These are phyloP conservation scores for Castanea mollissima DNA, from an alignment of 306 rosid genomes.

Conservation along the genomic window DNA sequence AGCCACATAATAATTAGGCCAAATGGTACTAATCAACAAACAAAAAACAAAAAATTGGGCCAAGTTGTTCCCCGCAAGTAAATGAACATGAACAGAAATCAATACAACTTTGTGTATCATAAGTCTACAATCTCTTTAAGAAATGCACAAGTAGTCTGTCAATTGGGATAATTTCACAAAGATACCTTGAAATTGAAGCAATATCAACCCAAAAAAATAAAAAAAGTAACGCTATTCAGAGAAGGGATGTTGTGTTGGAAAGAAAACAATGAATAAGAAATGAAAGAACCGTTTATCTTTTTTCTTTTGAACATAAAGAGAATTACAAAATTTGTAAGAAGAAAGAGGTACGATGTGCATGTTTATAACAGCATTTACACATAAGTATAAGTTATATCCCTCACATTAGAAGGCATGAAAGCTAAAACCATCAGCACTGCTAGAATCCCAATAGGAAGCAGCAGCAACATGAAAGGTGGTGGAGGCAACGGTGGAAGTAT, in stretches of 20 bases:
- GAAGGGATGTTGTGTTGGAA: not conserved
- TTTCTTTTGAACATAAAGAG: not conserved
- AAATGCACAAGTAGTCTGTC: no score
- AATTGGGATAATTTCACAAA: no score
- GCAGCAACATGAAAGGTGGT: constrained; percentile 49
- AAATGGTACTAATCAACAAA: no score
- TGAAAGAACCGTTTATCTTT: not conserved
- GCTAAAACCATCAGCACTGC: constrained; percentile 49
- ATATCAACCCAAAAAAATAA: not conserved
- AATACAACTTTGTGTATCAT: no score
- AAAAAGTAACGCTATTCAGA: no score
- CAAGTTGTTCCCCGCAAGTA: no score
- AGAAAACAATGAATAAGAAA: not conserved
- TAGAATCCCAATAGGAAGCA: constrained; percentile 50
- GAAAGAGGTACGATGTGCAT: not conserved
- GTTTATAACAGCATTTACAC: constrained; percentile 21
- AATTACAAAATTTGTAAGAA: constrained; percentile 23
- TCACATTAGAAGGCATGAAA: constrained; percentile 55
- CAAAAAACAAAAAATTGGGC: no score
- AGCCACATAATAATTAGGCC: no score
- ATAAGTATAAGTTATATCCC: constrained; percentile 37
- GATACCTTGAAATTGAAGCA: not conserved
- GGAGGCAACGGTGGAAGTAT: constrained; percentile 60
- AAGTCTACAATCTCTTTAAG: no score
- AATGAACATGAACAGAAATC: no score